Conservation (phyloP, 2,329 filamentous ascomycete species). For the Microcyclospora pomicola region DNA sequence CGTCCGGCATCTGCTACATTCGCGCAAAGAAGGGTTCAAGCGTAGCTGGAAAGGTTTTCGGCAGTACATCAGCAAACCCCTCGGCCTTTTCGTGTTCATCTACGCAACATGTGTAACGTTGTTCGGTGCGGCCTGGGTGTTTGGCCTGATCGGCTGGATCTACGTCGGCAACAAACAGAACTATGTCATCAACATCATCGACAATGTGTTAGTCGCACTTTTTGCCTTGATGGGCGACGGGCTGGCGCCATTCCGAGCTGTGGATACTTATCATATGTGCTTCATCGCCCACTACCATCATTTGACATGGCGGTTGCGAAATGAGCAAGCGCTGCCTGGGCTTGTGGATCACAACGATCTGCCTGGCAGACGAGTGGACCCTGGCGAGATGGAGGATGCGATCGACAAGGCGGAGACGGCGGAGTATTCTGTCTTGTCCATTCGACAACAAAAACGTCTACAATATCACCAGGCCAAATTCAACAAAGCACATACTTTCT, state of each 20-base stretch:
- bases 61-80: constrained; percentile 58
- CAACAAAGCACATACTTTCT: constrained; percentile 72
- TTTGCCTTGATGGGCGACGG: constrained; percentile 52
- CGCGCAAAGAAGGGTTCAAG: constrained; percentile 64
- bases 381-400: constrained; percentile 24
- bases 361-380: constrained; percentile 29
- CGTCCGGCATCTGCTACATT: constrained; percentile 78
- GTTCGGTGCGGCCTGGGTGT: constrained; percentile 76
- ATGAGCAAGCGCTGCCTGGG: constrained; percentile 46
- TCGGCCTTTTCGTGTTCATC: constrained; percentile 71
- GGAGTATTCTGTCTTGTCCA: constrained; percentile 49
- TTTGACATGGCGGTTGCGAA: constrained; percentile 49
- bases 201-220: constrained; percentile 46
- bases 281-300: constrained; percentile 63
- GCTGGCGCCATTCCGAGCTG: constrained; percentile 54
- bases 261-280: constrained; percentile 81
- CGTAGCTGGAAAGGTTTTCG: constrained; percentile 66
- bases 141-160: constrained; percentile 82
- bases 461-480: constrained; percentile 69
- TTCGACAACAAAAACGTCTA: constrained; percentile 52
- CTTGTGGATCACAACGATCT: constrained; percentile 58
- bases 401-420: constrained; percentile 30
- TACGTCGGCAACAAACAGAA: constrained; percentile 62
- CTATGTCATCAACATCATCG: constrained; percentile 41
- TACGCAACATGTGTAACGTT: constrained; percentile 73